These are phyloP conservation scores for Eustoma russellianum DNA, from an alignment of 257 asterid species.

Conservation along the genomic window DNA sequence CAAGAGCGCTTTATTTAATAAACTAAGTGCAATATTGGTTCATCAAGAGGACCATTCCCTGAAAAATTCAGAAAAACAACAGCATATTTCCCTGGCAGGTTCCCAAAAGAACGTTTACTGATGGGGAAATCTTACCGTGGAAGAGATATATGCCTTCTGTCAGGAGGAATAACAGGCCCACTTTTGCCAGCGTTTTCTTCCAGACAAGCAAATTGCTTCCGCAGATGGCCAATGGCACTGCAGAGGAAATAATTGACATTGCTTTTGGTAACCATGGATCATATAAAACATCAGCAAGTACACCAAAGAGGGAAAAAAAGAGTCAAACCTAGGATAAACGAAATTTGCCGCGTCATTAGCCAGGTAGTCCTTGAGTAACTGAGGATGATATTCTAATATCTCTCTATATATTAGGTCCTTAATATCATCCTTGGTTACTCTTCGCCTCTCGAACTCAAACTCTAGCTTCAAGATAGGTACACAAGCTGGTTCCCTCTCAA, in stretches of 20 bases:
- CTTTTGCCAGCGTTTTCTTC: conserved; percentile 72
- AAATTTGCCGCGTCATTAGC: conserved; percentile 60
- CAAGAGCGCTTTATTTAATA: no score
- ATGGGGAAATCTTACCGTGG: conserved; percentile 51
- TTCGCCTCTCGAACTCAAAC: conserved; percentile 82
- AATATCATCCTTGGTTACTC: no score
- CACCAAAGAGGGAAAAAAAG: no score
- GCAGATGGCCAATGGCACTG: conserved; percentile 75
- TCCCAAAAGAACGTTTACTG: no score
- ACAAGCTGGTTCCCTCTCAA: conserved; percentile 88
- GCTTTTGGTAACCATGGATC: background rate
- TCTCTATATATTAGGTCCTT: conserved; percentile 74
- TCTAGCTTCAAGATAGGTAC: conserved; percentile 76
- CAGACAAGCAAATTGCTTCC: conserved; percentile 74
- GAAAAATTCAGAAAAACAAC: no score
- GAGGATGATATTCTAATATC: conserved; percentile 84
- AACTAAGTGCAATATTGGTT: no score
- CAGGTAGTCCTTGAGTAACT: conserved; percentile 70
- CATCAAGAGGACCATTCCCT: no score
- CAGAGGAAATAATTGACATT: conserved; percentile 10
- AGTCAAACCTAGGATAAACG: conserved; percentile 68
- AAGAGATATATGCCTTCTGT: conserved; percentile 74
- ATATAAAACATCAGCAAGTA: no score
- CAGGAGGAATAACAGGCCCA: conserved; percentile 70
- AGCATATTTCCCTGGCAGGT: no score